A percentile compares a stretch with the other conserved stretches of the same genome.
Evolutionary conservation across 23 red algal species (phyloP).

Genomic region (Gracilaria gracilis): DNA sequence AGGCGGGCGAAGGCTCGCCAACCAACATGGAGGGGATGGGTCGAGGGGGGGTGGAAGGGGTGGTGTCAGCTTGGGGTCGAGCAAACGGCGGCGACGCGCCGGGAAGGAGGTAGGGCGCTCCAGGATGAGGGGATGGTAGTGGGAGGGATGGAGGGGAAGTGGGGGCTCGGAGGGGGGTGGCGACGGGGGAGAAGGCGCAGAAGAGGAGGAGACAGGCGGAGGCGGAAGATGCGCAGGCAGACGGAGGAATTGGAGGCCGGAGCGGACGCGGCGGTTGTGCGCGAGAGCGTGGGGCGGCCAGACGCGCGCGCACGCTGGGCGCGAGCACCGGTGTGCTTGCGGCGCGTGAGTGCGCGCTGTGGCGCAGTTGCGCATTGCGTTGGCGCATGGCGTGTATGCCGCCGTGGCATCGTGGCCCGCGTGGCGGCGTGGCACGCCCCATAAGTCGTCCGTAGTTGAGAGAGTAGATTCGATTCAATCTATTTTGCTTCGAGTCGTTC

Average conservation of each 20-base stretch:
- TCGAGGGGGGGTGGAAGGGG: not conserved
- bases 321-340: not conserved
- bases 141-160: not conserved
- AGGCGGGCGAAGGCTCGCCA: constrained; percentile 12
- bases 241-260: not conserved
- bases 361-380: not conserved
- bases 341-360: constrained; percentile 4
- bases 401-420: not conserved
- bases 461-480: too few species aligned
- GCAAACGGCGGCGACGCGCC: constrained; percentile 46
- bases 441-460: too few species aligned
- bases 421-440: not conserved
- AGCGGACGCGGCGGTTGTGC: not conserved
- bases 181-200: not conserved
- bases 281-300: not conserved
- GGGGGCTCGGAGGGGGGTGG: not conserved
- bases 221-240: not conserved
- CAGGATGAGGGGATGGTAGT: constrained; percentile 10
- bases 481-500: too few species aligned
- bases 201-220: not conserved
- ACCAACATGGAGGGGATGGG: constrained; percentile 7
- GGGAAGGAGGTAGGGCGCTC: constrained; percentile 23
- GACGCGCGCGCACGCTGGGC: not conserved
- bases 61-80: constrained; percentile 25
- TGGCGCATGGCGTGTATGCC: not conserved